Evolutionary conservation across 345 rosid species (phyloP).

Genomic region (Arabidopsis arenosa): DNA sequence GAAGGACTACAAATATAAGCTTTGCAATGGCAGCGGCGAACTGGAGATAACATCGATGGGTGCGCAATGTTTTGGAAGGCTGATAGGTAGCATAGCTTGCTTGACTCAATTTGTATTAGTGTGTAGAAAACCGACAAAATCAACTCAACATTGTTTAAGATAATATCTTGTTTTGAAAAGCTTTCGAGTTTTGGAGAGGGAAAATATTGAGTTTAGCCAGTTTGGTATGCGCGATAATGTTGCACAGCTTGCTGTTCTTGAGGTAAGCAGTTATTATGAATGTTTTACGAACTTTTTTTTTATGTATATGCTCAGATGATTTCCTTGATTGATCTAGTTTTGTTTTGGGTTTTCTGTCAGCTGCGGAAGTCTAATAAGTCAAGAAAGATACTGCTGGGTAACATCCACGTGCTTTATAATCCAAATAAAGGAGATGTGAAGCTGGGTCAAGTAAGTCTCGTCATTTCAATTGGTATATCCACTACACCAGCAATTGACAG

Average conservation of each 20-base stretch:
- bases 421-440: conserved; percentile 81
- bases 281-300: background rate
- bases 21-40: conserved; percentile 69
- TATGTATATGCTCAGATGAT: conserved; percentile 23
- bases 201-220: conserved; percentile 67
- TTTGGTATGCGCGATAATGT: conserved; percentile 78
- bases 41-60: conserved; percentile 77
- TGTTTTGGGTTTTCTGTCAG: conserved; percentile 53
- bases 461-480: conserved; percentile 11
- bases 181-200: conserved; percentile 68
- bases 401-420: conserved; percentile 71
- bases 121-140: background rate
- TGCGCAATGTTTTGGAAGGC: conserved; percentile 87
- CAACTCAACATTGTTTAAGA: background rate
- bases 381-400: conserved; percentile 67
- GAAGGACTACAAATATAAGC: conserved; percentile 40
- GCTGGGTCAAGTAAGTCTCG: conserved; percentile 71
- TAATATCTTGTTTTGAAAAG: conserved; percentile 40
- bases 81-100: conserved; percentile 50
- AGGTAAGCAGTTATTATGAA: conserved; percentile 50
- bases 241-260: conserved; percentile 77
- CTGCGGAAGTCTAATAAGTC: conserved; percentile 54
- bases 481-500: background rate
- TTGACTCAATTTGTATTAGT: conserved; percentile 8
- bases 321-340: conserved; percentile 51